Evolutionary conservation across 345 rosid genomes (phyloP).

Genomic region (Tarenaya hassleriana): DNA sequence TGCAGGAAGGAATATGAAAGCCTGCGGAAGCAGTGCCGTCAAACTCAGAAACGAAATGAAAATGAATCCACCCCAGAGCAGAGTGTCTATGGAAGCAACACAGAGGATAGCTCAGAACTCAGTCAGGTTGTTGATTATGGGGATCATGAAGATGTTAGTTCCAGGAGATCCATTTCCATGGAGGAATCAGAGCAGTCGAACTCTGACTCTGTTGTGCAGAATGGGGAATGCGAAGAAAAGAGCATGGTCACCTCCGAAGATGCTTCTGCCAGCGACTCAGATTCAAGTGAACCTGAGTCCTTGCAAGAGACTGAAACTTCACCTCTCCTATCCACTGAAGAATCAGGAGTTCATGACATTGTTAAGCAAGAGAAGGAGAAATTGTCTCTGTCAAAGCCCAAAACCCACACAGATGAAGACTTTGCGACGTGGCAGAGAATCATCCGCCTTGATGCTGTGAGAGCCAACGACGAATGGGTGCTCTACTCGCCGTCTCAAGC

Average conservation of each 20-base stretch:
- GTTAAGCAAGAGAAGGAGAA: slow-evolving; percentile 30
- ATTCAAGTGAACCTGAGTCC: slow-evolving; percentile 47
- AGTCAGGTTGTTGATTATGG: slow-evolving; percentile 47
- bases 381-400: slow-evolving; percentile 29
- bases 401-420: slow-evolving; percentile 51
- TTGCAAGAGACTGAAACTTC: slow-evolving; percentile 47
- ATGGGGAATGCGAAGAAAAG: slow-evolving; percentile 40
- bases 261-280: slow-evolving; percentile 38
- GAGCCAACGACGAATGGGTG: slow-evolving; percentile 80
- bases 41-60: slow-evolving; percentile 31
- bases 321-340: slow-evolving; percentile 36
- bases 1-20: slow-evolving; percentile 66
- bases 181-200: slow-evolving; percentile 29
- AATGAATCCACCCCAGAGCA: slow-evolving; percentile 39
- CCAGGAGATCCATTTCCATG: slow-evolving; percentile 26
- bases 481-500: slow-evolving; percentile 67
- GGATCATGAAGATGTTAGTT: slow-evolving; percentile 38
- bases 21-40: slow-evolving; percentile 53
- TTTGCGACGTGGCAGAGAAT: slow-evolving; percentile 85
- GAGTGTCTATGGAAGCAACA: slow-evolving; percentile 31
- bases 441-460: slow-evolving; percentile 84
- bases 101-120: slow-evolving; percentile 34
- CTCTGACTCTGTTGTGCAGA: slow-evolving; percentile 29
- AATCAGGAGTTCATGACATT: slow-evolving; percentile 22
- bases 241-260: slow-evolving; percentile 44